Percentiles rank a stretch among this genome's conserved stretches.
Evolutionary conservation across 306 rosid genomes (phyloP).

Genomic region (Quercus parvula): DNA sequence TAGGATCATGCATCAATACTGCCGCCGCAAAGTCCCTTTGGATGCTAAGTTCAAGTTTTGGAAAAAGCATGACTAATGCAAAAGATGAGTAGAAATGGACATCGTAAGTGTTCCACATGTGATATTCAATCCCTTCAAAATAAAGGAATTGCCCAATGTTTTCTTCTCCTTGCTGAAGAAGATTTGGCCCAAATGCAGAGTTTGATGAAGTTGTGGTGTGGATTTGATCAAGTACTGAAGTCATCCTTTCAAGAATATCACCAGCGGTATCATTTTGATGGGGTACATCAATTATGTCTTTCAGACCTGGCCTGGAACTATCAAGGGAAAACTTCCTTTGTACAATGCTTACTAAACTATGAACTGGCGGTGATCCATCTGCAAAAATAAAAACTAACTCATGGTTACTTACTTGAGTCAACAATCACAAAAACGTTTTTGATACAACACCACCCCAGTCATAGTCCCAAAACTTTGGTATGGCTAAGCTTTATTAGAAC

Average conservation of each 20-base stretch:
- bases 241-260: constrained; percentile 75
- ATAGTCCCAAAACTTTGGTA: no score
- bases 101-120: constrained; percentile 93
- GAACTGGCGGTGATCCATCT: constrained; percentile 79
- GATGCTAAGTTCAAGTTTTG: constrained; percentile 89
- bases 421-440: neutral
- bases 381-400: constrained; percentile 14
- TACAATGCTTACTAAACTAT: constrained; percentile 41
- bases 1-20: constrained; percentile 96
- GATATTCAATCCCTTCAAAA: constrained; percentile 90
- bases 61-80: constrained; percentile 75
- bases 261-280: constrained; percentile 62
- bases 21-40: constrained; percentile 98
- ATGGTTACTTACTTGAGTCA: neutral
- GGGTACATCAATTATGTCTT: constrained; percentile 26
- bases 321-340: constrained; percentile 76
- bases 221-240: constrained; percentile 54
- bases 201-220: constrained; percentile 47
- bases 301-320: constrained; percentile 36
- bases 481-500: no score
- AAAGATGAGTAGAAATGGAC: constrained; percentile 94
- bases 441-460: no score
- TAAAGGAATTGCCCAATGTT: constrained; percentile 93
- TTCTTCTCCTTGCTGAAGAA: constrained; percentile 90
- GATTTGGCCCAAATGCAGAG: constrained; percentile 73